Conservation (phyloP, 2,329 filamentous ascomycete genomes). For the Neoscytalidium dimidiatum region DNA sequence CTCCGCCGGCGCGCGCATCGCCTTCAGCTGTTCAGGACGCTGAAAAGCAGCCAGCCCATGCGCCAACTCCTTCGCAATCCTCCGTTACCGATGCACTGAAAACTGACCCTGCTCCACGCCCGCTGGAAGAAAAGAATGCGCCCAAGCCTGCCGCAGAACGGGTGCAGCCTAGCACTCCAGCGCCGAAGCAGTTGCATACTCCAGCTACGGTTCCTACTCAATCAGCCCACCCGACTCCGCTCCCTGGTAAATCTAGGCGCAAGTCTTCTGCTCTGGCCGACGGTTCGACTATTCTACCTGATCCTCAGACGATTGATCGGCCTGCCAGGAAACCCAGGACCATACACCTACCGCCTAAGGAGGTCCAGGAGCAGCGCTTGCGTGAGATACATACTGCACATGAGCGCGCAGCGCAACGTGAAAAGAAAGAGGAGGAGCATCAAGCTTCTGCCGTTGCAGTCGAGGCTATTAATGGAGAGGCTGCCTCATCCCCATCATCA, state of each 20-base stretch:
- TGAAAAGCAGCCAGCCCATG: slow-evolving; percentile 23
- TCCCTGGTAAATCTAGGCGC: slow-evolving; percentile 28
- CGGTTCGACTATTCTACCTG: slow-evolving; percentile 33
- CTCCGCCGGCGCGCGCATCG: not conserved
- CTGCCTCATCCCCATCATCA: slow-evolving; percentile 59
- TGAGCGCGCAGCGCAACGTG: slow-evolving; percentile 38
- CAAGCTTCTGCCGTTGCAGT: slow-evolving; percentile 29
- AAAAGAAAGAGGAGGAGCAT: slow-evolving; percentile 41
- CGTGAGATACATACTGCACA: slow-evolving; percentile 43
- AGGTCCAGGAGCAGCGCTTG: slow-evolving; percentile 51
- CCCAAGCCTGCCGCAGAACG: slow-evolving; percentile 20
- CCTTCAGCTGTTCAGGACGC: slow-evolving; percentile 18
- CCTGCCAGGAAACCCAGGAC: slow-evolving; percentile 31
- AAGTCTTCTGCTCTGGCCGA: slow-evolving; percentile 35
- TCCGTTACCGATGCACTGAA: slow-evolving; percentile 20
- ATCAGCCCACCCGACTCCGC: slow-evolving; percentile 23
- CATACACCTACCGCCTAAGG: slow-evolving; percentile 52
- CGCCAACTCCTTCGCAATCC: slow-evolving; percentile 21
- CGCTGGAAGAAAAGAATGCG: slow-evolving; percentile 25
- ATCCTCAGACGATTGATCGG: slow-evolving; percentile 24
- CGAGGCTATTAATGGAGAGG: slow-evolving; percentile 27
- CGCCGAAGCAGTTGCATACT: not conserved
- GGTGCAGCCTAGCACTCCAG: not conserved
- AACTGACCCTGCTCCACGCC: slow-evolving; percentile 16
- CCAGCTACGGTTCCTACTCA: not conserved